Conservation (phyloP, 2,329 filamentous ascomycete genomes). For the Stagonosporopsis chrysanthemi region DNA sequence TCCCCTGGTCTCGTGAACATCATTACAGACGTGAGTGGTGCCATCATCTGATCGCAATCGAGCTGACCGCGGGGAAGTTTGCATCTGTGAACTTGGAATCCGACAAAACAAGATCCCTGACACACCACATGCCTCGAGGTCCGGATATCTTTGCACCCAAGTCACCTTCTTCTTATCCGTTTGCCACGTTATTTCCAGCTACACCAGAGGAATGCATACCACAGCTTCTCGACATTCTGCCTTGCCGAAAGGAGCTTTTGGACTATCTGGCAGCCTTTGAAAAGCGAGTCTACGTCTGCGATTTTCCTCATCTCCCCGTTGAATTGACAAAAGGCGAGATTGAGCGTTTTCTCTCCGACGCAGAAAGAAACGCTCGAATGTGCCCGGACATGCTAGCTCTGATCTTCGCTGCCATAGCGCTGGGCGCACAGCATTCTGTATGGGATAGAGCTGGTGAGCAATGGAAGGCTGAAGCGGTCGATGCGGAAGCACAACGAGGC, state of each 20-base stretch:
- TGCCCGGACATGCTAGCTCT: constrained; percentile 59
- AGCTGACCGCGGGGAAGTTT: constrained; percentile 48
- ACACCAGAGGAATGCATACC: constrained; percentile 45
- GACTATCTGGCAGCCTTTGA: constrained; percentile 54
- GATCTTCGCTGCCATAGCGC: constrained; percentile 57
- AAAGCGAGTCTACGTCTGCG: constrained; percentile 52
- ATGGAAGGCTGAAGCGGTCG: constrained; percentile 50
- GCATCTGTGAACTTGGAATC: constrained; percentile 51
- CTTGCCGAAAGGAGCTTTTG: constrained; percentile 49
- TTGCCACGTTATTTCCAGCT: constrained; percentile 54
- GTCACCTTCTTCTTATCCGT: constrained; percentile 52
- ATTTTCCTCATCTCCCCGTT: constrained; percentile 56
- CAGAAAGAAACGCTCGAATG: constrained; percentile 52
- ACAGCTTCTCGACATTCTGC: constrained; percentile 50
- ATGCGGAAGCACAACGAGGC: constrained; percentile 47
- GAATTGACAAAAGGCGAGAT: constrained; percentile 55
- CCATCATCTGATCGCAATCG: neutral
- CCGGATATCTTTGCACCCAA: constrained; percentile 53
- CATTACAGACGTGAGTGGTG: constrained; percentile 53
- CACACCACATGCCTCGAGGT: constrained; percentile 53
- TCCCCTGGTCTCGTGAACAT: constrained; percentile 58
- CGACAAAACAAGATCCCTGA: constrained; percentile 47
- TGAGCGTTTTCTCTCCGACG: constrained; percentile 54
- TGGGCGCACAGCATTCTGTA: constrained; percentile 56
- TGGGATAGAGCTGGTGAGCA: constrained; percentile 52